Conservation (phyloP, 2,329 filamentous ascomycete genomes). For the Blumeria graminis region DNA sequence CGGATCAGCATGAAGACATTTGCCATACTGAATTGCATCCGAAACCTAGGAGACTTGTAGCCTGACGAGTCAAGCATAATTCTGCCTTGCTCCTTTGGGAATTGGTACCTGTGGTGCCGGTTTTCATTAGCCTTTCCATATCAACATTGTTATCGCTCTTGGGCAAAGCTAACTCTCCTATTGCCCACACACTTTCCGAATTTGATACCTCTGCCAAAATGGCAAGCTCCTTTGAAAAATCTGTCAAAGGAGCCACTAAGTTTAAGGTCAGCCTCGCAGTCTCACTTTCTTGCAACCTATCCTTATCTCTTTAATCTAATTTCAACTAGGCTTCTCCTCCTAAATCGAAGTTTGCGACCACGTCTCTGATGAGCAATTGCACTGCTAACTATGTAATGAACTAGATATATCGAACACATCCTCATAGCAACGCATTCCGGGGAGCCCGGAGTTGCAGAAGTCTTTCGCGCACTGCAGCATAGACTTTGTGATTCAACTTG, state of each 20-base stretch:
- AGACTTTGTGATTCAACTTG: constrained; percentile 87
- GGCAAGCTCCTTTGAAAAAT: constrained; percentile 91
- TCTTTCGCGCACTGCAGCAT: constrained; percentile 77
- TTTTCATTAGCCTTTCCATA: too few species aligned
- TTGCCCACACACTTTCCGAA: too few species aligned
- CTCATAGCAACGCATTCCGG: constrained; percentile 84
- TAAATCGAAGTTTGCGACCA: constrained; percentile 63
- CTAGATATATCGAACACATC: constrained; percentile 61
- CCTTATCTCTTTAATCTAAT: not conserved
- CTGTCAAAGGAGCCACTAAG: constrained; percentile 95
- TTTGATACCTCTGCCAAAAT: constrained; percentile 19
- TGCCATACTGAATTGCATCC: too few species aligned
- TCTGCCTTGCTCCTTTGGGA: too few species aligned
- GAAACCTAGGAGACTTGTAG: too few species aligned
- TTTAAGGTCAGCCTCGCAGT: constrained; percentile 43
- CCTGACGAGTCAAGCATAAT: too few species aligned
- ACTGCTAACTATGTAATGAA: constrained; percentile 6
- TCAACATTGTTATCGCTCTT: too few species aligned
- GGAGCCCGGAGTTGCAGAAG: constrained; percentile 82
- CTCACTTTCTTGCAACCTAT: not conserved
- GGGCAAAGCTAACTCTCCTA: too few species aligned
- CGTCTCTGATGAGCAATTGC: not conserved
- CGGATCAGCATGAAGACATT: too few species aligned
- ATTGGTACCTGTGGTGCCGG: too few species aligned
- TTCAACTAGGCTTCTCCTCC: constrained; percentile 57